phyloP scores from a whole-genome alignment of 176 grass and related monocot species.

The Avena sativa region DNA sequence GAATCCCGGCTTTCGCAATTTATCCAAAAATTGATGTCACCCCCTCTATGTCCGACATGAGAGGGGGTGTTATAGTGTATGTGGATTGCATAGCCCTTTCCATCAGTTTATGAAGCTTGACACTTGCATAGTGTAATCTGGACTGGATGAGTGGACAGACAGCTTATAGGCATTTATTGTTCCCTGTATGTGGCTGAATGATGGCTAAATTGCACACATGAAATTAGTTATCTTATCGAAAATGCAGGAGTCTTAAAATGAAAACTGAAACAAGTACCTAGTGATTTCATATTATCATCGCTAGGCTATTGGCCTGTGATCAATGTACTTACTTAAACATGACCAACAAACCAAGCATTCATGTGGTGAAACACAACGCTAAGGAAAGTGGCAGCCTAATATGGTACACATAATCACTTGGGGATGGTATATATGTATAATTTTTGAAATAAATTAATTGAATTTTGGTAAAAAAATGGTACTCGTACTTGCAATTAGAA shows the following conservation, averaged over 20 bases:
- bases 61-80: too few species aligned
- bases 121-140: background rate
- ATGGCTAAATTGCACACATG: too few species aligned
- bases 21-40: too few species aligned
- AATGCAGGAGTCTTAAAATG: slow-evolving; percentile 1
- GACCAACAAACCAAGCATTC: background rate
- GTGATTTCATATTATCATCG: background rate
- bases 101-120: too few species aligned
- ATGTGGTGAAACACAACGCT: background rate
- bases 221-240: background rate
- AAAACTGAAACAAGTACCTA: background rate
- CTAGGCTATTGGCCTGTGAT: background rate
- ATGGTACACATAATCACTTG: background rate
- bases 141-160: background rate
- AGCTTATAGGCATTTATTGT: slow-evolving; percentile 16
- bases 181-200: background rate
- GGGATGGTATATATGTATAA: background rate
- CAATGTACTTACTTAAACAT: background rate
- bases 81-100: too few species aligned
- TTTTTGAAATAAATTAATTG: background rate
- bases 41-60: too few species aligned
- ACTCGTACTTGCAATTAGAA: too few species aligned
- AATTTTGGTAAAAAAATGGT: background rate
- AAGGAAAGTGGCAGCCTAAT: background rate
- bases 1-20: too few species aligned